These are phyloP conservation scores for Lumnitzera littorea DNA, from an alignment of 345 rosid genomes.

Conservation along the genomic window DNA sequence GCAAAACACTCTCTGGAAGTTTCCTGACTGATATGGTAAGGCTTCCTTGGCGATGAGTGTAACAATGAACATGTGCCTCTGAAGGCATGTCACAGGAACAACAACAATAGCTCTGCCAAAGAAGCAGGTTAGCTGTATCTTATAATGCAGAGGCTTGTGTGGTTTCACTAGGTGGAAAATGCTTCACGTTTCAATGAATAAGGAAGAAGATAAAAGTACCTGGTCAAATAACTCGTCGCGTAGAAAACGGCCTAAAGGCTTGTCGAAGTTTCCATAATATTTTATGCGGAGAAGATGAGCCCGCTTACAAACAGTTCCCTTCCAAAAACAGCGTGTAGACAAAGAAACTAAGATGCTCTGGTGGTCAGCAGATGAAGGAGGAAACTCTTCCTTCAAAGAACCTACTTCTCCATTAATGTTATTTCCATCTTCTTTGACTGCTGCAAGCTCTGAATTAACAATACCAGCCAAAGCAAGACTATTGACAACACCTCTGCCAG, in stretches of 20 bases:
- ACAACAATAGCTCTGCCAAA: conserved; percentile 55
- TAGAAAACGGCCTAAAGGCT: conserved; percentile 85
- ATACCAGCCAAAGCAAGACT: conserved; percentile 15
- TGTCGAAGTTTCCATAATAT: conserved; percentile 91
- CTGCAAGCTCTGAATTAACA: conserved; percentile 16
- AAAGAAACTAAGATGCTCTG: conserved; percentile 95
- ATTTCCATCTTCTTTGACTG: conserved; percentile 19
- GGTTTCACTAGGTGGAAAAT: conserved; percentile 3
- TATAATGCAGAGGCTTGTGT: conserved; percentile 3
- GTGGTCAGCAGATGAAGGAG: conserved; percentile 86
- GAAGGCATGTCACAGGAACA: conserved; percentile 82
- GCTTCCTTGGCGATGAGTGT: conserved; percentile 92
- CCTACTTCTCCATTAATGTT: conserved; percentile 35
- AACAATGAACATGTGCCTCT: conserved; percentile 95
- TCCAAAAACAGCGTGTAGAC: conserved; percentile 89
- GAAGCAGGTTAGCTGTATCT: conserved; percentile 7
- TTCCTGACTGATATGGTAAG: conserved; percentile 90
- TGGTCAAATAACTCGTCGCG: conserved; percentile 88
- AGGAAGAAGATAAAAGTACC: conserved; percentile 29
- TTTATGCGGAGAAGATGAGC: conserved; percentile 87
- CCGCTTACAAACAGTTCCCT: conserved; percentile 85
- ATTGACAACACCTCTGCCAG: conserved; percentile 16
- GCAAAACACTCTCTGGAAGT: conserved; percentile 52
- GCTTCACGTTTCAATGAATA: background rate
- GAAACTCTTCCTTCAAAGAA: conserved; percentile 71